Evolutionary conservation across 805 yeast species (phyloP).

Genomic region (Yarrowia keelungensis): DNA sequence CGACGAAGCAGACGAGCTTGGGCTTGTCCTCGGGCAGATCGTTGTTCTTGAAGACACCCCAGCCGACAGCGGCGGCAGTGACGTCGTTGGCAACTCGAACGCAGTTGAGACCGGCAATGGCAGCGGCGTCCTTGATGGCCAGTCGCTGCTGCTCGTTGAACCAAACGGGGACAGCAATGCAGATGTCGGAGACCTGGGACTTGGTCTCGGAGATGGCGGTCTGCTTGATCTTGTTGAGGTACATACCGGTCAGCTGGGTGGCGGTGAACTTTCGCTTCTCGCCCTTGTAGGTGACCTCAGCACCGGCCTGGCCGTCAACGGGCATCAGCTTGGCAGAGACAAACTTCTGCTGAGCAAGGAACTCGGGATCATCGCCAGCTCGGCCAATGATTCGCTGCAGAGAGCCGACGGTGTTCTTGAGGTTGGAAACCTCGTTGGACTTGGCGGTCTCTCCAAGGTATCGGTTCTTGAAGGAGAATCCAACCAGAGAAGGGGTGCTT

Average conservation of each 20-base stretch:
- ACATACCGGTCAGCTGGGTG: slow-evolving; percentile 94
- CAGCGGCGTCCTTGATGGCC: slow-evolving; percentile 93
- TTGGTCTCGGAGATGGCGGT: slow-evolving; percentile 83
- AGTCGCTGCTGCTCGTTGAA: slow-evolving; percentile 96
- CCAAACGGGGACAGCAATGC: slow-evolving; percentile 96
- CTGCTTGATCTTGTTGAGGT: slow-evolving; percentile 85
- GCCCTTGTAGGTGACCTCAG: slow-evolving; percentile 84
- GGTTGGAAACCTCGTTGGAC: slow-evolving; percentile 94
- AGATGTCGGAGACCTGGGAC: slow-evolving; percentile 82
- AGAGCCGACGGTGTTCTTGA: slow-evolving; percentile 95
- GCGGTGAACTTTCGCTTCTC: slow-evolving; percentile 80
- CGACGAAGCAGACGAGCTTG: slow-evolving; percentile 89
- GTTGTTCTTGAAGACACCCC: slow-evolving; percentile 93
- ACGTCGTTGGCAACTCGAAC: slow-evolving; percentile 97
- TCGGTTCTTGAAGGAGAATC: slow-evolving; percentile 89
- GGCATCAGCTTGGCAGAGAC: slow-evolving; percentile 75
- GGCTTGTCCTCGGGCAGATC: slow-evolving; percentile 95
- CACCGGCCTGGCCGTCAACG: slow-evolving; percentile 75
- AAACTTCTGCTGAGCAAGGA: slow-evolving; percentile 74
- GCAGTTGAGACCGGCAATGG: slow-evolving; percentile 96
- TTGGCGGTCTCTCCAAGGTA: slow-evolving; percentile 94
- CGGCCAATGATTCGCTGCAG: slow-evolving; percentile 92
- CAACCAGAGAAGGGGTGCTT: slow-evolving; percentile 89
- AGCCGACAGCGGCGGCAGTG: slow-evolving; percentile 98
- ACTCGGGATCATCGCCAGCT: slow-evolving; percentile 74